These are phyloP conservation scores for Karstenula rhodostoma DNA, from an alignment of 2,329 filamentous ascomycete genomes.

Conservation along the genomic window DNA sequence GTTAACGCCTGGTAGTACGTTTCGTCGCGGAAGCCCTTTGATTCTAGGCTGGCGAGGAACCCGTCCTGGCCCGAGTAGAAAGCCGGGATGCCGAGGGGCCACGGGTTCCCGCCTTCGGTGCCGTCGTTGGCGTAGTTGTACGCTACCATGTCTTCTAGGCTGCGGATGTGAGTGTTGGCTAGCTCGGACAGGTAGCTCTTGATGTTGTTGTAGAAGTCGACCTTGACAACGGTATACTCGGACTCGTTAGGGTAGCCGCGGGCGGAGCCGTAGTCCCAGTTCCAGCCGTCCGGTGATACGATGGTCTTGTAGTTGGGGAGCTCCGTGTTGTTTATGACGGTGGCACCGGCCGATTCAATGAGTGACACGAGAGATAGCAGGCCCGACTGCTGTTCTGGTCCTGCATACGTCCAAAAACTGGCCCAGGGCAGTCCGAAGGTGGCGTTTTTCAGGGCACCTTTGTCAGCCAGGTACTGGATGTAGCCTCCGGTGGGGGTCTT, in stretches of 20 bases:
- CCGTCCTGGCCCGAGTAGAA: conserved; percentile 72
- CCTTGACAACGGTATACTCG: conserved; percentile 76
- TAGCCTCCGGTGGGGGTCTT: conserved; percentile 66
- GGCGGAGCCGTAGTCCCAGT: conserved; percentile 73
- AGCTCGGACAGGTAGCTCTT: conserved; percentile 69
- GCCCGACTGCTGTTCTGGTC: conserved; percentile 62
- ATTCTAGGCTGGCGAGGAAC: conserved; percentile 69
- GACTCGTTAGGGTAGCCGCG: conserved; percentile 74
- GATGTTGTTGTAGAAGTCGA: conserved; percentile 75
- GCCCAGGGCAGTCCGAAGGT: conserved; percentile 76
- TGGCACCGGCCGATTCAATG: conserved; percentile 69
- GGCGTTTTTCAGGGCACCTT: conserved; percentile 64
- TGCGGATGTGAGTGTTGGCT: conserved; percentile 53
- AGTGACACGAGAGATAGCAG: conserved; percentile 61
- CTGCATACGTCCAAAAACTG: conserved; percentile 72
- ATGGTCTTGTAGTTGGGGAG: conserved; percentile 69
- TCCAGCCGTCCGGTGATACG: conserved; percentile 73
- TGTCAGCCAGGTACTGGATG: conserved; percentile 63
- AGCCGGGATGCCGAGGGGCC: conserved; percentile 58
- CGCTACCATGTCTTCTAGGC: conserved; percentile 41
- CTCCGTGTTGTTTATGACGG: conserved; percentile 74
- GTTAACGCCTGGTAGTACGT: conserved; percentile 72
- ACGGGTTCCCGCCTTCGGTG: conserved; percentile 70
- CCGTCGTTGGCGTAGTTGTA: conserved; percentile 65
- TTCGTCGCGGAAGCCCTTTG: conserved; percentile 68